Evolutionary conservation across 1,284 basidiomycete species (phyloP).

Genomic region (Veloboletus limbatus): DNA sequence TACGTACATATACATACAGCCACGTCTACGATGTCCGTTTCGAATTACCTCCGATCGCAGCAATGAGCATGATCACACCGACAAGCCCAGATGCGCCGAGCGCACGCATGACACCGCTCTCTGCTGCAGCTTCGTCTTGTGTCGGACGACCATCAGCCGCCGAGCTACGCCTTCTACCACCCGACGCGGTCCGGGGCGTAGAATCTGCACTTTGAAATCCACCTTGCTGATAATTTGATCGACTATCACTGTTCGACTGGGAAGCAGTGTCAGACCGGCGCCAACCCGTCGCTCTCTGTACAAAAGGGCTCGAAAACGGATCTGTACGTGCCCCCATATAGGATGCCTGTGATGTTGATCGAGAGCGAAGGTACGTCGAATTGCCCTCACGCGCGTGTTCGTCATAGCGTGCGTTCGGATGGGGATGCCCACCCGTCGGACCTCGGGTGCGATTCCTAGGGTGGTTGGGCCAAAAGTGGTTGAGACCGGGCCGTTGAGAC

Average conservation of each 20-base stretch:
- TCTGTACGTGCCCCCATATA: conserved; percentile 11
- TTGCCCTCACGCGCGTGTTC: conserved; percentile 9
- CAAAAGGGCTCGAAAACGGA: conserved; percentile 26
- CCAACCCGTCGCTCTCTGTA: conserved; percentile 29
- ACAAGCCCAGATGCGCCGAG: conserved; percentile 31
- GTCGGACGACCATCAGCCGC: conserved; percentile 9
- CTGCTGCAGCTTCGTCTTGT: conserved; percentile 24
- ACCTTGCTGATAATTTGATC: background rate
- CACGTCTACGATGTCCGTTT: conserved; percentile 16
- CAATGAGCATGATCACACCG: conserved; percentile 26
- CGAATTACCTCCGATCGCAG: conserved; percentile 14
- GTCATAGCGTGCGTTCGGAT: conserved; percentile 8
- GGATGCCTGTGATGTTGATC: conserved; percentile 1
- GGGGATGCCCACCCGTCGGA: conserved; percentile 5
- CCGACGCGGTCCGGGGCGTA: conserved; percentile 1
- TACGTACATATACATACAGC: background rate
- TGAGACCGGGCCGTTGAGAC: conserved; percentile 27
- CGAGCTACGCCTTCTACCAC: background rate
- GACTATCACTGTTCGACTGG: background rate
- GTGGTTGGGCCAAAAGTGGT: conserved; percentile 28
- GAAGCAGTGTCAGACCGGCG: conserved; percentile 1
- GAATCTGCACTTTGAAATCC: conserved; percentile 5
- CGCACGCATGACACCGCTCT: conserved; percentile 27
- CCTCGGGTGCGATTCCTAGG: conserved; percentile 21
- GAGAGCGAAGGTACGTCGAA: conserved; percentile 5